Evolutionary conservation across 2,329 filamentous ascomycete species (phyloP), one percentile per base, ranked within the genome.

Genomic region (Sporothrix humicola): DNA sequence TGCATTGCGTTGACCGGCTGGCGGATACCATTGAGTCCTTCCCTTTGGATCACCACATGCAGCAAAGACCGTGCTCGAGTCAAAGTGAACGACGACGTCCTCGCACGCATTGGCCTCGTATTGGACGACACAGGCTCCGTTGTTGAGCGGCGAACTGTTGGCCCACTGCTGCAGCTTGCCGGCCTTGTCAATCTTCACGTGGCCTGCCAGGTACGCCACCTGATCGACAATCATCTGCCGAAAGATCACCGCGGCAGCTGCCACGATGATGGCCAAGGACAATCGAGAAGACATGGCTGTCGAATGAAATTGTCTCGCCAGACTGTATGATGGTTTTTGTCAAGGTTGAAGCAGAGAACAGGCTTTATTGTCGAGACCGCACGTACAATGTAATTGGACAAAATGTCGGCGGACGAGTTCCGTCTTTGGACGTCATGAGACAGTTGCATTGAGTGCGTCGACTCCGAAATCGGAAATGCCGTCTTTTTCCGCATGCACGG

Each of bases 51-150:
- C 68, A 26, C 68, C 68, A 54, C 68, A 71, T 2, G 68, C 68
- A 5, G 52, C 26, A 71, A 71, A 71, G 26, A 54, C 68, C 6
- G 68, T 71, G 52, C 52, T 26, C 31, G 68, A 71, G 23, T 31
- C 50, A 5, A 23, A 12, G n/a, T 71, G 68, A 31, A 71, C 52
- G 52, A 71, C 68, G 8, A 71, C 68, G 52, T 71, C 68, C 20
- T 71, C 68, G 52, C 68, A 71, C 3, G 68, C 68, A 17, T 71
- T 17, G 37, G 68, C 52, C 3, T 37, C 31, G 52, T 15, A 9
- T 17, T 59, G 52, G 10, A 71, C 68, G 31, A 46, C 42, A 17
- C 68, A 71, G 3, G 68, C 68, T 42, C 52, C 68, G 68, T 71
- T 59, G 68, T 71, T 71, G 17, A 46, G 68, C 3, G 68, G 52